Percentiles rank a stretch among this genome's conserved stretches.
Conservation (phyloP, 331 rosid species). For the Malus hybrid region DNA sequence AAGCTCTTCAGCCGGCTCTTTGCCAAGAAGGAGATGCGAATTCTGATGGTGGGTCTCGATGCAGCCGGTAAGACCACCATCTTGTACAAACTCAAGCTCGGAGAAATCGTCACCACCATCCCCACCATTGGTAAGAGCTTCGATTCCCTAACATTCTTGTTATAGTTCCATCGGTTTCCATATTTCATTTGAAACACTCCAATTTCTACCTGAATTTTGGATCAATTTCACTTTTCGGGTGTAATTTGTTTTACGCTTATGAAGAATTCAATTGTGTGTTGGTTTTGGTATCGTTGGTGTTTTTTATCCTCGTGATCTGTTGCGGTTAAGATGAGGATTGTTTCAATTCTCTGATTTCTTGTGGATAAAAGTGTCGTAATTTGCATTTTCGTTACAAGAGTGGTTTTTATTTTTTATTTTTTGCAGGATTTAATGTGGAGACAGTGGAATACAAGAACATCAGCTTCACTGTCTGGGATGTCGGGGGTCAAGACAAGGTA, state of each 20-base stretch:
- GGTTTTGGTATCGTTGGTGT: background rate
- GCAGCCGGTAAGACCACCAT: conserved; percentile 98
- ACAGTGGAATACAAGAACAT: conserved; percentile 97
- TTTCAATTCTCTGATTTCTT: background rate
- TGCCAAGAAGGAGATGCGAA: conserved; percentile 91
- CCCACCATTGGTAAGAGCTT: conserved; percentile 78
- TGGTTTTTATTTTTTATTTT: background rate
- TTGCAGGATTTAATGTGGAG: conserved; percentile 91
- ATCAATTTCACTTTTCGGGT: background rate
- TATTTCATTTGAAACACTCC: background rate
- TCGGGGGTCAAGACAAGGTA: conserved; percentile 99
- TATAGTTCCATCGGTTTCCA: background rate
- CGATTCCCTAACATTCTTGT: background rate
- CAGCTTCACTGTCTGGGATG: conserved; percentile 99
- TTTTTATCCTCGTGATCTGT: background rate
- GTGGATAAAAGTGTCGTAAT: background rate
- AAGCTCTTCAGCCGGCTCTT: conserved; percentile 95
- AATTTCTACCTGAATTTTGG: background rate
- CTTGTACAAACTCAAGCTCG: conserved; percentile 90
- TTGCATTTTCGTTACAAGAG: background rate
- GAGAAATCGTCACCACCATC: conserved; percentile 93
- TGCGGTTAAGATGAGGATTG: background rate
- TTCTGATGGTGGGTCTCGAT: conserved; percentile 97
- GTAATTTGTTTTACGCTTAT: background rate
- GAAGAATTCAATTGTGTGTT: background rate